phyloP scores from a whole-genome alignment of 805 yeast genomes.

The Ogataea salicorniae region DNA sequence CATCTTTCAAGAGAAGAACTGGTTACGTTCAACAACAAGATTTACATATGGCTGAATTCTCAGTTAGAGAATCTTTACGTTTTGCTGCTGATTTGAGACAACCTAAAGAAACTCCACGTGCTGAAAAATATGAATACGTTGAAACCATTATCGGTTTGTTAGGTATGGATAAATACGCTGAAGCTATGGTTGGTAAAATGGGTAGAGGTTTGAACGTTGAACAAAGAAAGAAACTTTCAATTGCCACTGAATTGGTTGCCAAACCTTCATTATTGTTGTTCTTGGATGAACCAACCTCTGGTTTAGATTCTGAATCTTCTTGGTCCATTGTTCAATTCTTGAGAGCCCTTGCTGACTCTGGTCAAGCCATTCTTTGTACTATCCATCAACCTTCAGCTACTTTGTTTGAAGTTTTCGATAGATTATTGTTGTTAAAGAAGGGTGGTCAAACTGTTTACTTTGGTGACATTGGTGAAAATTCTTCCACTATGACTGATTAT shows the following conservation, averaged over 20 bases:
- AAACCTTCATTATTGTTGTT: conserved; percentile 48
- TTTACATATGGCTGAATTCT: conserved; percentile 43
- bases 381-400: conserved; percentile 47
- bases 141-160: conserved; percentile 36
- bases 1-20: conserved; percentile 48
- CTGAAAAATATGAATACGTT: conserved; percentile 39
- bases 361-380: conserved; percentile 53
- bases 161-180: conserved; percentile 42
- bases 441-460: conserved; percentile 51
- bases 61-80: conserved; percentile 46
- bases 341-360: conserved; percentile 44
- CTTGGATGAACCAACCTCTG: conserved; percentile 58
- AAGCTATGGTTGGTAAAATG: conserved; percentile 43
- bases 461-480: conserved; percentile 48
- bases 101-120: conserved; percentile 33
- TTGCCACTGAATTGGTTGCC: conserved; percentile 52
- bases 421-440: conserved; percentile 41
- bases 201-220: conserved; percentile 50
- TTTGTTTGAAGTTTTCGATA: conserved; percentile 39
- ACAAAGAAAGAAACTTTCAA: conserved; percentile 47
- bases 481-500: conserved; percentile 38
- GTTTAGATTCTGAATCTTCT: conserved; percentile 53
- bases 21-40: conserved; percentile 56
- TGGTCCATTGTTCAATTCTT: conserved; percentile 51
- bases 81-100: conserved; percentile 50